Conservation (phyloP, 495 filamentous ascomycete genomes). For the Pseudomonodictys pantanalensis region DNA sequence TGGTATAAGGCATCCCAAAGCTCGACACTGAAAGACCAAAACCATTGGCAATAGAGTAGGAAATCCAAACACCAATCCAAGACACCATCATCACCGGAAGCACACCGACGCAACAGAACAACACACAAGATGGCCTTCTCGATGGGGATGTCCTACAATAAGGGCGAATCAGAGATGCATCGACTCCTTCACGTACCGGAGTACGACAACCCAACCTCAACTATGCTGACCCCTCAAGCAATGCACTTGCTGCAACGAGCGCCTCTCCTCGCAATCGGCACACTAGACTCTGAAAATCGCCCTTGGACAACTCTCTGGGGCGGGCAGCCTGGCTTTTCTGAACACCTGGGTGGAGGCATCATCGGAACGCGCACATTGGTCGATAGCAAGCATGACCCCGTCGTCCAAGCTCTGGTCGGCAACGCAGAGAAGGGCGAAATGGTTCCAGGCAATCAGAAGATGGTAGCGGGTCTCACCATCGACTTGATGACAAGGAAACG, state of each 20-base stretch:
- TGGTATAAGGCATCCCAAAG: no score
- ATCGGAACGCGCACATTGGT: slow-evolving; percentile 60
- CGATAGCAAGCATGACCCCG: slow-evolving; percentile 61
- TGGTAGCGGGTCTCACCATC: slow-evolving; percentile 63
- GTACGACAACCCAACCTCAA: slow-evolving; percentile 59
- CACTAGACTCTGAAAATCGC: slow-evolving; percentile 58
- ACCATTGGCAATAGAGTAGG: no score
- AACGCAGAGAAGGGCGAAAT: slow-evolving; percentile 45
- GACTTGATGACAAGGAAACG: slow-evolving; percentile 64
- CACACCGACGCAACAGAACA: no score
- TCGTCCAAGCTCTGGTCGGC: slow-evolving; percentile 54
- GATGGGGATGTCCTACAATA: slow-evolving; percentile 48
- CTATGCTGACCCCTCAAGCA: slow-evolving; percentile 53
- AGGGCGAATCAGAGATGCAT: slow-evolving; percentile 54
- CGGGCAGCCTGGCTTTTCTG: slow-evolving; percentile 64
- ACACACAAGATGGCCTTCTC: slow-evolving; percentile 49
- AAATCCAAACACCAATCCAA: no score
- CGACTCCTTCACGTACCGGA: slow-evolving; percentile 47
- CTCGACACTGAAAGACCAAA: no score
- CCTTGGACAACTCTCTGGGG: slow-evolving; percentile 77
- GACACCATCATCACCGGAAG: no score
- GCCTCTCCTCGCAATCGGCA: slow-evolving; percentile 67
- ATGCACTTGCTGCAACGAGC: slow-evolving; percentile 53
- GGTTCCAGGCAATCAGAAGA: slow-evolving; percentile 39
- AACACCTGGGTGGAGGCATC: slow-evolving; percentile 54